phyloP scores from a whole-genome alignment of 2,329 filamentous ascomycete genomes.

The Paraconiothyrium brasiliense region DNA sequence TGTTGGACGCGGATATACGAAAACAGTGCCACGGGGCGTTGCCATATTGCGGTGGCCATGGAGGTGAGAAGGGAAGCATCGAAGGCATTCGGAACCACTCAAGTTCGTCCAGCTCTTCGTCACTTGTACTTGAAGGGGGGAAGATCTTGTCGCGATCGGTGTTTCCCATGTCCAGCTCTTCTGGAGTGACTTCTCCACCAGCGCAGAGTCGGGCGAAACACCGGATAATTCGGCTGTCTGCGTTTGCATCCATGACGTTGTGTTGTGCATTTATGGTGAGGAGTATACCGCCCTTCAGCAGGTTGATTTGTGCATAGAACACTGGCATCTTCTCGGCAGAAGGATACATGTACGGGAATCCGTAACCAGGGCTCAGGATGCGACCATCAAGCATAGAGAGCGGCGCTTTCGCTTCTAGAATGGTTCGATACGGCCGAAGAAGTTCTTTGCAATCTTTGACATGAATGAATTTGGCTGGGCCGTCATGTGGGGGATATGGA shows the following conservation, averaged over 20 bases:
- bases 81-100: background rate
- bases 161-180: slow-evolving; percentile 1
- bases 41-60: slow-evolving; percentile 11
- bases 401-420: slow-evolving; percentile 7
- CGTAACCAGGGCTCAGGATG: slow-evolving; percentile 1
- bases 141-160: background rate
- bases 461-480: slow-evolving; percentile 2
- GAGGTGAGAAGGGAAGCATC: slow-evolving; percentile 3
- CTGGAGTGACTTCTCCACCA: background rate
- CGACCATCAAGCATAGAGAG: slow-evolving; percentile 8
- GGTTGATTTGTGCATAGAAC: slow-evolving; percentile 1
- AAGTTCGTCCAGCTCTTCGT: background rate
- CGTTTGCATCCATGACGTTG: slow-evolving; percentile 7
- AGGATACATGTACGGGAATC: slow-evolving; percentile 11
- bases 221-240: slow-evolving; percentile 5
- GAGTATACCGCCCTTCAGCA: slow-evolving; percentile 1
- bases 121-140: background rate
- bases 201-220: slow-evolving; percentile 3
- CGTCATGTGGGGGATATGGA: slow-evolving; percentile 6
- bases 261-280: slow-evolving; percentile 2
- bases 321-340: slow-evolving; percentile 5
- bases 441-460: slow-evolving; percentile 7
- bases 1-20: background rate
- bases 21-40: slow-evolving; percentile 11
- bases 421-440: background rate